phyloP scores from a whole-genome alignment of 2,329 filamentous ascomycete species.

The Dactylonectria estremocensis region DNA sequence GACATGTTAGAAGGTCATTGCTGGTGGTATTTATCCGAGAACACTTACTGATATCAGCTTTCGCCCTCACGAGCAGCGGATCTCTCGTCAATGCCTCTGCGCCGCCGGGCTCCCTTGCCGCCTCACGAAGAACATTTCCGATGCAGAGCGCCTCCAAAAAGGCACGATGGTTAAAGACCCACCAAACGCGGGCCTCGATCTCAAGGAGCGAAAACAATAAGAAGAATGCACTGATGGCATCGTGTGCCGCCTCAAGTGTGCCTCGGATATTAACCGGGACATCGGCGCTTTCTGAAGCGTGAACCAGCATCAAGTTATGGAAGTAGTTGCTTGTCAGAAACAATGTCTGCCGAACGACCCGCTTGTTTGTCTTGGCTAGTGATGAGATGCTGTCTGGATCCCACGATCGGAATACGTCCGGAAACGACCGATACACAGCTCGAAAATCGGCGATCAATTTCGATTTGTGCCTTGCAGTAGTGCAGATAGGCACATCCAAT shows the following conservation, averaged over 20 bases:
- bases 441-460: slow-evolving; percentile 80
- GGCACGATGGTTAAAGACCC: slow-evolving; percentile 86
- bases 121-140: slow-evolving; percentile 71
- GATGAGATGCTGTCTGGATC: slow-evolving; percentile 72
- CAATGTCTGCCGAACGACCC: slow-evolving; percentile 80
- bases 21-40: background rate
- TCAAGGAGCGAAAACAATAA: slow-evolving; percentile 79
- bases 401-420: slow-evolving; percentile 78
- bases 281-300: slow-evolving; percentile 77
- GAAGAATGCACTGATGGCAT: slow-evolving; percentile 82
- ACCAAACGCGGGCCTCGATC: slow-evolving; percentile 83
- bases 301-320: slow-evolving; percentile 85
- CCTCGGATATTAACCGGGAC: slow-evolving; percentile 77
- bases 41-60: slow-evolving; percentile 71
- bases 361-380: slow-evolving; percentile 72
- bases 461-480: slow-evolving; percentile 77
- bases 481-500: slow-evolving; percentile 79
- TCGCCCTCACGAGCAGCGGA: slow-evolving; percentile 72
- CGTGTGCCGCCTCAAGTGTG: slow-evolving; percentile 82
- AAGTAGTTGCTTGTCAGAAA: slow-evolving; percentile 88
- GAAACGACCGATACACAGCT: slow-evolving; percentile 80
- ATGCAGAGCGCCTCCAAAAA: slow-evolving; percentile 84
- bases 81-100: slow-evolving; percentile 66
- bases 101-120: slow-evolving; percentile 61
- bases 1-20: slow-evolving; percentile 24